These are phyloP conservation scores for Echites panduratus DNA, from an alignment of 257 asterid species.

Conservation along the genomic window DNA sequence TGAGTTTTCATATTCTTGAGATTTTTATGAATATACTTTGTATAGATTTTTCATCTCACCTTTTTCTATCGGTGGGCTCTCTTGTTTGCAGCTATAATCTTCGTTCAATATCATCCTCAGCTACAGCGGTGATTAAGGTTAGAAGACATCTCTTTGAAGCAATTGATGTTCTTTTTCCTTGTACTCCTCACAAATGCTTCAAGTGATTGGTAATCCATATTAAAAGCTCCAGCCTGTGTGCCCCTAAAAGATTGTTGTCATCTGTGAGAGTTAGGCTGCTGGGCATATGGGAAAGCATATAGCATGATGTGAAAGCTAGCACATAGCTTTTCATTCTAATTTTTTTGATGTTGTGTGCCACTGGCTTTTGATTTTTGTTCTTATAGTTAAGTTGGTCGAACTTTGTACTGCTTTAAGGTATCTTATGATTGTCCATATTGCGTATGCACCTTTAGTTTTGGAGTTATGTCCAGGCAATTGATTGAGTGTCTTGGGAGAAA, in stretches of 20 bases:
- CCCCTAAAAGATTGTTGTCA: not conserved
- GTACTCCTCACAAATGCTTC: not conserved
- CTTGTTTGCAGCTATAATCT: slow-evolving; percentile 71
- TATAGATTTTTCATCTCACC: slow-evolving; percentile 4
- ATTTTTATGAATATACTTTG: slow-evolving; percentile 14
- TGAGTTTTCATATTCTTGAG: slow-evolving; percentile 33
- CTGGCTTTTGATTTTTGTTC: not conserved
- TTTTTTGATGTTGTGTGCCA: not conserved
- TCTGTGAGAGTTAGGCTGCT: not conserved
- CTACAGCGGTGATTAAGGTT: slow-evolving; percentile 89
- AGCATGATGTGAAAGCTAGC: not conserved
- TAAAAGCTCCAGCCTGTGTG: not conserved
- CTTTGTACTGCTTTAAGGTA: not conserved
- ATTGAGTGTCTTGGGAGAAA: slow-evolving; percentile 7
- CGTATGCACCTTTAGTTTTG: slow-evolving; percentile 8
- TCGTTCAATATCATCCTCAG: slow-evolving; percentile 92
- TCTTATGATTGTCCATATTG: not conserved
- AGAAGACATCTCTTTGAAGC: slow-evolving; percentile 3
- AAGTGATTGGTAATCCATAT: not conserved
- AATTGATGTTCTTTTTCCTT: not conserved
- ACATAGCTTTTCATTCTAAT: not conserved
- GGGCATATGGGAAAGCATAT: not conserved
- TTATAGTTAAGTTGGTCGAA: not conserved
- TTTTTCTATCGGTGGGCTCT: slow-evolving; percentile 5
- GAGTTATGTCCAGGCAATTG: slow-evolving; percentile 14